A percentile compares a stretch with the other conserved stretches of the same genome.
phyloP scores from a whole-genome alignment of 78 protist species.

The Guillardia theta region DNA sequence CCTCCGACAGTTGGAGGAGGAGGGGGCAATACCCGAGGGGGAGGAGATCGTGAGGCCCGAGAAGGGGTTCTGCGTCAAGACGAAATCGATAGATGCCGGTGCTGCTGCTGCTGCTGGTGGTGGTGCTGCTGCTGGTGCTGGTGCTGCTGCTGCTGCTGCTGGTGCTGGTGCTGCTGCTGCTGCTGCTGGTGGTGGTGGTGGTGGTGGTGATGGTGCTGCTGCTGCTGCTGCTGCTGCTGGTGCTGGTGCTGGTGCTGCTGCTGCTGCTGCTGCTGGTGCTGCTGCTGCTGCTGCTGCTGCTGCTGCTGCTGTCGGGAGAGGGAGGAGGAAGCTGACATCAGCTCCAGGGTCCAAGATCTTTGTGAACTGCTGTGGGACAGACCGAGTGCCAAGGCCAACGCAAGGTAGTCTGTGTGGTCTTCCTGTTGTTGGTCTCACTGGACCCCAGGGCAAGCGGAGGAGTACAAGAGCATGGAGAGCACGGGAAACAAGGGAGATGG shows the following conservation, averaged over 20 bases:
- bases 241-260: no score
- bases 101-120: background rate
- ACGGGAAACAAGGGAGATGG: background rate
- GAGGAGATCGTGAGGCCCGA: background rate
- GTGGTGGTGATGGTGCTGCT: no score
- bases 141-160: background rate
- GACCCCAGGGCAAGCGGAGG: background rate
- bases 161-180: background rate
- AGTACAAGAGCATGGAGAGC: background rate
- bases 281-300: no score
- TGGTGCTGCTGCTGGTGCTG: background rate
- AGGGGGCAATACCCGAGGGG: background rate
- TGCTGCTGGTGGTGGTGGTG: background rate
- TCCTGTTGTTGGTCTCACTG: no score
- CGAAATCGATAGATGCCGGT: background rate
- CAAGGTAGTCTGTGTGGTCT: no score
- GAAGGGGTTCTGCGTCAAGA: background rate
- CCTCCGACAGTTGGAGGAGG: background rate
- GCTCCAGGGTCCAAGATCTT: no score
- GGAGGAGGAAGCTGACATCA: no score
- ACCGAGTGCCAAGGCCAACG: background rate
- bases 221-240: no score
- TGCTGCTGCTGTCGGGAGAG: no score
- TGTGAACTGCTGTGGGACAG: background rate
- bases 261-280: no score